Percentiles rank a stretch among this genome's conserved stretches.
phyloP scores from a whole-genome alignment of 73 alveolate species.

The Stentor coeruleus region DNA sequence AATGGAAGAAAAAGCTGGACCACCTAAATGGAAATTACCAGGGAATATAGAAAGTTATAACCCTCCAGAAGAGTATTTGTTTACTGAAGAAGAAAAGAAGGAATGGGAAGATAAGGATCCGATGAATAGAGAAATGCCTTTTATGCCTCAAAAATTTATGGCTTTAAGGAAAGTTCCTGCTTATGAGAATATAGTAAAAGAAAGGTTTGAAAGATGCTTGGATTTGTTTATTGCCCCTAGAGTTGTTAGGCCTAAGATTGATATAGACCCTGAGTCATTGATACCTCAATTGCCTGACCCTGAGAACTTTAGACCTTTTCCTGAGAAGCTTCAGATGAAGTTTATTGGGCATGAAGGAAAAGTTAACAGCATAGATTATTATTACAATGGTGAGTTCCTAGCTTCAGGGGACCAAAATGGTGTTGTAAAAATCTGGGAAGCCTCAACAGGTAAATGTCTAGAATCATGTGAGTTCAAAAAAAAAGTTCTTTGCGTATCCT shows the following conservation, averaged over 20 bases:
- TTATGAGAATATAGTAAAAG: slow-evolving; percentile 85
- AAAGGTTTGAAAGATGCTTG: slow-evolving; percentile 90
- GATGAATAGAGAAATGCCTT: slow-evolving; percentile 71
- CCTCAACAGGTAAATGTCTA: neutral
- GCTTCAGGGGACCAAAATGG: slow-evolving; percentile 48
- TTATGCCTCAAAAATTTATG: slow-evolving; percentile 65
- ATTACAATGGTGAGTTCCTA: slow-evolving; percentile 36
- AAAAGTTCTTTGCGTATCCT: slow-evolving; percentile 19
- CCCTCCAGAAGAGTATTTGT: slow-evolving; percentile 87
- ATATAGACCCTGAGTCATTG: slow-evolving; percentile 79
- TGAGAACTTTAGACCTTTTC: slow-evolving; percentile 93
- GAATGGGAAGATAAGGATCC: slow-evolving; percentile 65
- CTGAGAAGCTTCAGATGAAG: slow-evolving; percentile 76
- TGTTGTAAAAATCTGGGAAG: slow-evolving; percentile 27
- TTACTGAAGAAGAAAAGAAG: slow-evolving; percentile 70
- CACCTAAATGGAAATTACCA: slow-evolving; percentile 92
- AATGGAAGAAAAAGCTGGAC: slow-evolving; percentile 68
- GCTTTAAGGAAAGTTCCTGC: slow-evolving; percentile 91
- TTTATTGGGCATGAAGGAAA: slow-evolving; percentile 66
- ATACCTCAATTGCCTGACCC: slow-evolving; percentile 98
- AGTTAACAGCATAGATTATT: slow-evolving; percentile 30
- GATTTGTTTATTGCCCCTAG: slow-evolving; percentile 95
- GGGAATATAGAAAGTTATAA: slow-evolving; percentile 91
- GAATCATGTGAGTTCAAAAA: slow-evolving; percentile 20
- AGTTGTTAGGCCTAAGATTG: slow-evolving; percentile 84